These are phyloP conservation scores for Cardamine resedifolia DNA, from an alignment of 345 rosid species.

Conservation along the genomic window DNA sequence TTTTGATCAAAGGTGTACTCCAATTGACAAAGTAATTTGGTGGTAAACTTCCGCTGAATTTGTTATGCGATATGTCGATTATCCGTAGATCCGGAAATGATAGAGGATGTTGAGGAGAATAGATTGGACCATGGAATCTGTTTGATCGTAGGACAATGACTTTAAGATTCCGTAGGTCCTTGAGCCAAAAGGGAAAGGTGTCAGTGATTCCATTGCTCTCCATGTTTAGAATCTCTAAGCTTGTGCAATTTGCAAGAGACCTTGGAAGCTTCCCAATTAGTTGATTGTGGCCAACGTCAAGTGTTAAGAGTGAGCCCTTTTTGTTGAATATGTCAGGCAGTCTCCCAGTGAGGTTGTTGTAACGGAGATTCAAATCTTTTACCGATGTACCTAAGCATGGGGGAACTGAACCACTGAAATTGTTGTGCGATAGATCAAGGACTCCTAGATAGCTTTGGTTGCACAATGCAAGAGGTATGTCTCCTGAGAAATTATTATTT, in stretches of 20 bases:
- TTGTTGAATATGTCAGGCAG: neutral
- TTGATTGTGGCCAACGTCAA: slow-evolving; percentile 22
- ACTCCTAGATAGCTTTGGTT: slow-evolving; percentile 17
- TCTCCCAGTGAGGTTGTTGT: neutral
- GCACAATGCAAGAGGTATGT: slow-evolving; percentile 42
- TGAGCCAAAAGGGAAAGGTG: slow-evolving; percentile 43
- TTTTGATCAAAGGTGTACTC: neutral
- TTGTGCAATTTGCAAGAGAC: slow-evolving; percentile 38
- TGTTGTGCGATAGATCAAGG: slow-evolving; percentile 46
- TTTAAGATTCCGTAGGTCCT: slow-evolving; percentile 21
- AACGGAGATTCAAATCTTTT: neutral
- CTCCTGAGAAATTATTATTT: slow-evolving; percentile 23
- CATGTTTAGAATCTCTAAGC: slow-evolving; percentile 41
- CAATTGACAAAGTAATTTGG: slow-evolving; percentile 3
- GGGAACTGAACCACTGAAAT: slow-evolving; percentile 37
- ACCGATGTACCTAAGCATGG: slow-evolving; percentile 16
- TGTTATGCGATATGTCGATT: slow-evolving; percentile 42
- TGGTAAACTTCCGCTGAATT: slow-evolving; percentile 26
- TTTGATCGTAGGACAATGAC: slow-evolving; percentile 44
- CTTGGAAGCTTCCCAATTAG: slow-evolving; percentile 33
- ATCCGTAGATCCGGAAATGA: slow-evolving; percentile 43
- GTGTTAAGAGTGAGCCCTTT: neutral
- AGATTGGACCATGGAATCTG: slow-evolving; percentile 41
- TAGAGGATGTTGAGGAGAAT: neutral
- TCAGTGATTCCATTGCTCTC: slow-evolving; percentile 41